Evolutionary conservation across 2,329 filamentous ascomycete genomes (phyloP).

Genomic region (Xylariaceae sp.): DNA sequence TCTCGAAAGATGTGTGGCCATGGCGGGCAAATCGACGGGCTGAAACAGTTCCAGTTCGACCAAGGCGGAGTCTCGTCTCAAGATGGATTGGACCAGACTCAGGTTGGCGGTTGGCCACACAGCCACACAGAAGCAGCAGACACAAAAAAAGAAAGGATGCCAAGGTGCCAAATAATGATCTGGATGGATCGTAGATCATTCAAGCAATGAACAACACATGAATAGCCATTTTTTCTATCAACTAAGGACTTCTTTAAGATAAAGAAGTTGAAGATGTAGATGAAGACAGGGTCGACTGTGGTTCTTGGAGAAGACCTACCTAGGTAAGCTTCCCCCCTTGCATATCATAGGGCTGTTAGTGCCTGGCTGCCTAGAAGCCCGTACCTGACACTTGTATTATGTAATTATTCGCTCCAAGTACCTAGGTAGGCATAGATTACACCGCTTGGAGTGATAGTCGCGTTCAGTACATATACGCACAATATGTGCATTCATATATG

Average conservation of each 20-base stretch:
- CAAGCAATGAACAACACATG: not conserved
- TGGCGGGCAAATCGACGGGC: slow-evolving; percentile 18
- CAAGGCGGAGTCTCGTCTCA: slow-evolving; percentile 29
- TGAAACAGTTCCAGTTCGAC: slow-evolving; percentile 33
- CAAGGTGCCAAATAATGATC: not conserved
- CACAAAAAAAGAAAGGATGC: not conserved
- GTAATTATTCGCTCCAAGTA: no score
- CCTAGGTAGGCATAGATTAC: no score
- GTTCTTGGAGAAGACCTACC: not conserved
- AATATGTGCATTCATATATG: no score
- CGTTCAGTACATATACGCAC: no score
- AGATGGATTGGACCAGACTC: slow-evolving; percentile 12
- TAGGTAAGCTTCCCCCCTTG: not conserved
- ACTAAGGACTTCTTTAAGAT: not conserved
- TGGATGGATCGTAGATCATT: not conserved
- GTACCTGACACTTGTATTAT: not conserved
- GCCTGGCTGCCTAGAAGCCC: no score
- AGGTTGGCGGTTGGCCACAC: not conserved
- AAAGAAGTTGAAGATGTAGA: not conserved
- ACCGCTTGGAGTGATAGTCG: no score
- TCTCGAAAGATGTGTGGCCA: slow-evolving; percentile 18
- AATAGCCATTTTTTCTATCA: not conserved
- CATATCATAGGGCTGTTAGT: not conserved
- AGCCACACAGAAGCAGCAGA: not conserved
- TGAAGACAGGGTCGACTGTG: no score